A percentile compares a stretch with the other conserved stretches of the same genome.
Conservation (phyloP, 148 eudicot genomes). For the Gaultheria prostrata region DNA sequence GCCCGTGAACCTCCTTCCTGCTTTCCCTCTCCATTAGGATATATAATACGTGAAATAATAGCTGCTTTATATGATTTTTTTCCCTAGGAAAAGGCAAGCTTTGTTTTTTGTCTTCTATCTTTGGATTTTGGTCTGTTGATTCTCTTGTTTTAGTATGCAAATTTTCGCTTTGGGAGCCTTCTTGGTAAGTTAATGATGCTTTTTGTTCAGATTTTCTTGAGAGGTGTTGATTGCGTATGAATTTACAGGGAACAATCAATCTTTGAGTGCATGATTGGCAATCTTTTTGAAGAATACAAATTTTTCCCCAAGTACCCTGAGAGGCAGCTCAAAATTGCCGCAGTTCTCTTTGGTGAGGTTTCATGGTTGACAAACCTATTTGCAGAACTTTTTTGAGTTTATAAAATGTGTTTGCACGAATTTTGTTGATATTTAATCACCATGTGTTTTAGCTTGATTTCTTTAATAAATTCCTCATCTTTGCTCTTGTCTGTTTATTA, state of each 20-base stretch:
- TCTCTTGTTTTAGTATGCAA: not conserved
- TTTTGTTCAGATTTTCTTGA: not conserved
- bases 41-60: not conserved
- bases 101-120: not conserved
- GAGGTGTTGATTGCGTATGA: conserved; percentile 4
- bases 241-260: conserved; percentile 74
- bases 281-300: conserved; percentile 89
- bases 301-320: conserved; percentile 93
- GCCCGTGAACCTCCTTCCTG: not conserved
- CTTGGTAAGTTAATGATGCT: not conserved
- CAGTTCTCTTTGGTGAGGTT: conserved; percentile 74
- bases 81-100: not conserved
- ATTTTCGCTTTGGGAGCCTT: not conserved
- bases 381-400: not conserved
- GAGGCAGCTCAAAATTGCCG: conserved; percentile 83
- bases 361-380: not conserved
- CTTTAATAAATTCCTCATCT: not conserved
- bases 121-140: not conserved
- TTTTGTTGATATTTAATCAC: not conserved
- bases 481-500: not conserved
- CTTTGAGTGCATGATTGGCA: conserved; percentile 89
- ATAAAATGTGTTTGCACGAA: not conserved
- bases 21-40: not conserved
- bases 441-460: not conserved
- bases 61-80: not conserved